These are phyloP conservation scores for Vicia faba DNA, from an alignment of 306 rosid genomes.

Conservation along the genomic window DNA sequence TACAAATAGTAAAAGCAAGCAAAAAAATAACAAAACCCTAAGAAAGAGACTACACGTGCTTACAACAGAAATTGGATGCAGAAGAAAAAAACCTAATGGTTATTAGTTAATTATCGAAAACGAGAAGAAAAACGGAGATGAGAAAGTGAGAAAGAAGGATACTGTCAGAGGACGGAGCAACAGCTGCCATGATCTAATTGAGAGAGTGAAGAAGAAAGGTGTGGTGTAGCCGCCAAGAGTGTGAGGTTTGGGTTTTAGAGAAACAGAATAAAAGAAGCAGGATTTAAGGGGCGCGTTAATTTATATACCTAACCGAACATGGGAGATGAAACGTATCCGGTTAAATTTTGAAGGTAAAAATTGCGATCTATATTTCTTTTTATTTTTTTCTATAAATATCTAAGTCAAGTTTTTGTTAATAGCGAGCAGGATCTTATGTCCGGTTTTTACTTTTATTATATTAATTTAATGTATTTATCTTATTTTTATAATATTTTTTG, in stretches of 20 bases:
- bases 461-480: no score
- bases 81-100: no score
- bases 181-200: constrained; percentile 38
- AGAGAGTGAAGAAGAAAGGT: constrained; percentile 16
- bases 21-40: constrained; percentile 8
- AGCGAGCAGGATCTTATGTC: no score
- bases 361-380: no score
- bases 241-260: constrained; percentile 22
- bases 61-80: background rate
- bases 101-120: background rate
- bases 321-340: background rate
- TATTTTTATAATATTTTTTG: no score
- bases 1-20: constrained; percentile 3
- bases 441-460: no score
- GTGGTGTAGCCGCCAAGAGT: constrained; percentile 23
- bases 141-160: constrained; percentile 17
- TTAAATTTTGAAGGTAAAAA: background rate
- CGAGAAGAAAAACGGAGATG: background rate
- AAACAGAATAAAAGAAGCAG: background rate
- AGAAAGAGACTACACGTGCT: background rate
- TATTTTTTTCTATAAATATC: no score
- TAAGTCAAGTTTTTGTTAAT: no score
- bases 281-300: background rate
- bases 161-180: constrained; percentile 45
- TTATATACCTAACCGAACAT: background rate